These are phyloP conservation scores for Ophiobolus disseminans DNA, from an alignment of 2,329 filamentous ascomycete genomes.

Conservation along the genomic window DNA sequence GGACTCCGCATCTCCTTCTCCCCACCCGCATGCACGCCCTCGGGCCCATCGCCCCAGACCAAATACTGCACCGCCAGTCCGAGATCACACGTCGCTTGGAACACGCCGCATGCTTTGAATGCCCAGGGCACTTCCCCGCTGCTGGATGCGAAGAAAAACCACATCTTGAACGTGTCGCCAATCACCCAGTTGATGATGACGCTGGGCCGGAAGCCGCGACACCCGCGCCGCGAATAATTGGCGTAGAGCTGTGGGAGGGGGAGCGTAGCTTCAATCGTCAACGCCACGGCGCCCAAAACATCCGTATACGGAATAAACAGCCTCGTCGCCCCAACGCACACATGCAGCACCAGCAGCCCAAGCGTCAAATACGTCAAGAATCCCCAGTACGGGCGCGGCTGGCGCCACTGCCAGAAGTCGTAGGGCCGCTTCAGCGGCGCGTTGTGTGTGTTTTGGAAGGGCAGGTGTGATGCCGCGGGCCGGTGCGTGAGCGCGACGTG, in stretches of 20 bases:
- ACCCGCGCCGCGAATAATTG: constrained; percentile 72
- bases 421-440: constrained; percentile 65
- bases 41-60: constrained; percentile 30
- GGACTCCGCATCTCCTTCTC: constrained; percentile 38
- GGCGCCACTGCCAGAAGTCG: constrained; percentile 84
- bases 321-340: constrained; percentile 67
- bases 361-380: constrained; percentile 74
- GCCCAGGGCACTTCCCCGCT: constrained; percentile 72
- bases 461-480: constrained; percentile 55
- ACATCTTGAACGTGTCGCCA: constrained; percentile 84
- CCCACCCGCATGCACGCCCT: constrained; percentile 1
- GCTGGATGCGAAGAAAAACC: constrained; percentile 76
- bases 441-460: constrained; percentile 64
- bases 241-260: constrained; percentile 79
- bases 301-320: constrained; percentile 71
- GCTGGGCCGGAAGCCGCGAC: constrained; percentile 78
- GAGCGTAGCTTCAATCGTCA: constrained; percentile 80
- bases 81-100: constrained; percentile 78
- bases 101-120: constrained; percentile 83
- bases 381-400: constrained; percentile 79
- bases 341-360: constrained; percentile 67
- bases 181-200: constrained; percentile 80
- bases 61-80: constrained; percentile 74
- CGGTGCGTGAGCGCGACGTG: constrained; percentile 68
- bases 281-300: constrained; percentile 75